Evolutionary conservation across 306 rosid species (phyloP).

Genomic region (Luffa aegyptiaca): DNA sequence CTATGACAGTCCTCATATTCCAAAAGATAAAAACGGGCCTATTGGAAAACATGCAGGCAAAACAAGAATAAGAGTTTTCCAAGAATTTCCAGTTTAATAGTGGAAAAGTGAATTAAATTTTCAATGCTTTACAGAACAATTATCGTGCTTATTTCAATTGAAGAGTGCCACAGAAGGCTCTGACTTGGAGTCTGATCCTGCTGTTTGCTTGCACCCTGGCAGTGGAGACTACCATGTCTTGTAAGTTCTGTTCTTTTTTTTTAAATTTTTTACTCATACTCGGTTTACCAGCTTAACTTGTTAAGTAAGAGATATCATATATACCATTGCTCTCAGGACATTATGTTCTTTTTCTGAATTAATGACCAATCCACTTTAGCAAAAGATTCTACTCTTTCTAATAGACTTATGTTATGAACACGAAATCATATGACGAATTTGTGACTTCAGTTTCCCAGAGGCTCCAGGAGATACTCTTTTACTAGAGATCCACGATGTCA

Average conservation of each 20-base stretch:
- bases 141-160: conserved; percentile 64
- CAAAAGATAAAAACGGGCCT: background rate
- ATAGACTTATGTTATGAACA: background rate
- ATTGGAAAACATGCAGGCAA: background rate
- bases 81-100: background rate
- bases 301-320: background rate
- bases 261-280: background rate
- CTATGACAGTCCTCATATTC: background rate
- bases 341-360: background rate
- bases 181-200: conserved; percentile 44
- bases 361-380: background rate
- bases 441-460: conserved; percentile 76
- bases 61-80: background rate
- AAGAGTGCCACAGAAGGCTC: conserved; percentile 68
- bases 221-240: conserved; percentile 78
- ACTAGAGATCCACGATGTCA: conserved; percentile 63
- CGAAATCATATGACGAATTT: background rate
- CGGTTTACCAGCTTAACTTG: background rate
- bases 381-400: background rate
- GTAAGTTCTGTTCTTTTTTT: conserved; percentile 41
- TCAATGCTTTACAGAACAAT: conserved; percentile 55
- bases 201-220: conserved; percentile 57
- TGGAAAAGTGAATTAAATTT: conserved; percentile 6
- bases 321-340: background rate
- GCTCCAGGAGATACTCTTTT: conserved; percentile 81